These are phyloP conservation scores for Selaginella tamariscina DNA, from an alignment of 75 land plant genomes.

Conservation along the genomic window DNA sequence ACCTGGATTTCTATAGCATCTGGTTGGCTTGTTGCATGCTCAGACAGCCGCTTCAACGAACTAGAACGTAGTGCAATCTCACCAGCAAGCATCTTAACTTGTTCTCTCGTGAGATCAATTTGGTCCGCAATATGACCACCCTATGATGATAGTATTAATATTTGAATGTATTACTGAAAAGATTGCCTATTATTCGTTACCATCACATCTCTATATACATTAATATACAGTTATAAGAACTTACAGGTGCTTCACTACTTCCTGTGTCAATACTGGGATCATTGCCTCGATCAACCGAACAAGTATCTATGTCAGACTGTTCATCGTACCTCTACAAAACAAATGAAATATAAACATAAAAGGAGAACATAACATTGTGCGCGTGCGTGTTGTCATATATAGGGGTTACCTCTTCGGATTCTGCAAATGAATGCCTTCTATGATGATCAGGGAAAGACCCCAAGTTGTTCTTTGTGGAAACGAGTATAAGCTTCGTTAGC, in stretches of 20 bases:
- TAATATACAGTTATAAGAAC: neutral
- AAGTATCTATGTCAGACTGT: neutral
- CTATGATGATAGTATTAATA: neutral
- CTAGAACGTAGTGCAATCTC: conserved; percentile 87
- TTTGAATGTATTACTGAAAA: neutral
- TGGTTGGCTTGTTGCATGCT: conserved; percentile 71
- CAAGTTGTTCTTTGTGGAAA: conserved; percentile 41
- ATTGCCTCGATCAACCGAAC: neutral
- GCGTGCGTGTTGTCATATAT: too few relatives aligned
- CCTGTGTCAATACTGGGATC: neutral
- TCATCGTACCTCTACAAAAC: neutral
- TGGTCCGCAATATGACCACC: conserved; percentile 44
- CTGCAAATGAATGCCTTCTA: neutral
- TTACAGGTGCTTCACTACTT: neutral
- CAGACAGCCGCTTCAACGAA: conserved; percentile 65
- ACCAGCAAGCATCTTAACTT: conserved; percentile 94
- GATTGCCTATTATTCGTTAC: neutral
- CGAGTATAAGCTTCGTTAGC: conserved; percentile 57
- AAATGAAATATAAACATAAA: neutral
- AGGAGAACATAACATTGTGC: too few relatives aligned
- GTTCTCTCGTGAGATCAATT: conserved; percentile 78
- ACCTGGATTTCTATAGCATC: conserved; percentile 57
- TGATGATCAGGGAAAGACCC: neutral
- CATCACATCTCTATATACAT: neutral
- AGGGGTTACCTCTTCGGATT: neutral